Evolutionary conservation across 371 early-diverging fungal genomes (phyloP).

Genomic region (Basidiobolus heterosporus): DNA sequence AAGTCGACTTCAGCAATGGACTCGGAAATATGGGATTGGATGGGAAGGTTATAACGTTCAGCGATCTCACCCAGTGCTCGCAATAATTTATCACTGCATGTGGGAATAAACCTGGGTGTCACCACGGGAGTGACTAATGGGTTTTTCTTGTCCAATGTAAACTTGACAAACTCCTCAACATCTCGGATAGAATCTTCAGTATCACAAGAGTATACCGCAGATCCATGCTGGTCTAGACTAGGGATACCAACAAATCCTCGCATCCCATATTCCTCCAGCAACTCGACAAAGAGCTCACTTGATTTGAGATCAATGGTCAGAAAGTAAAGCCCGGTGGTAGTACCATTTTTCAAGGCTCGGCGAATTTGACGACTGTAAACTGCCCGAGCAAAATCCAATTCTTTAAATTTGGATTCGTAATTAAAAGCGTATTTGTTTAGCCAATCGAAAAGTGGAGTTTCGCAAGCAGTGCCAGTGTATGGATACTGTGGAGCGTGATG

Average conservation of each 20-base stretch:
- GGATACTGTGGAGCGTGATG: slow-evolving; percentile 83
- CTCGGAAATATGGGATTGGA: slow-evolving; percentile 78
- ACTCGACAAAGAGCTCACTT: slow-evolving; percentile 45
- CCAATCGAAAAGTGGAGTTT: slow-evolving; percentile 79
- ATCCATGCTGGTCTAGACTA: slow-evolving; percentile 79
- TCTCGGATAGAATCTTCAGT: slow-evolving; percentile 40
- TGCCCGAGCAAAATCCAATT: slow-evolving; percentile 32
- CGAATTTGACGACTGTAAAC: slow-evolving; percentile 47
- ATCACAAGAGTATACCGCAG: slow-evolving; percentile 53
- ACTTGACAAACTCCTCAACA: slow-evolving; percentile 51
- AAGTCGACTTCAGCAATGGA: slow-evolving; percentile 55
- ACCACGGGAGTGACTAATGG: slow-evolving; percentile 49
- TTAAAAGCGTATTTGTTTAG: slow-evolving; percentile 73
- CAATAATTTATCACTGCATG: slow-evolving; percentile 54
- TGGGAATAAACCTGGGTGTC: slow-evolving; percentile 79
- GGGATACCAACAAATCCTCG: slow-evolving; percentile 86
- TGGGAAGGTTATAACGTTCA: slow-evolving; percentile 35
- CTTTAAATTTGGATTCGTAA: slow-evolving; percentile 49
- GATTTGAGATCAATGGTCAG: slow-evolving; percentile 72
- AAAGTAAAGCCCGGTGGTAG: slow-evolving; percentile 81
- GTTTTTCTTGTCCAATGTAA: slow-evolving; percentile 14
- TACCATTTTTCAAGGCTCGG: slow-evolving; percentile 56
- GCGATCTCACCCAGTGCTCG: slow-evolving; percentile 50
- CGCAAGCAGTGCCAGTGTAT: slow-evolving; percentile 72
- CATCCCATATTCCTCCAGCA: slow-evolving; percentile 53